A percentile compares a stretch with the other conserved stretches of the same genome.
Evolutionary conservation across 139 green algal species (phyloP).

Genomic region (Coccomyxa sp.): DNA sequence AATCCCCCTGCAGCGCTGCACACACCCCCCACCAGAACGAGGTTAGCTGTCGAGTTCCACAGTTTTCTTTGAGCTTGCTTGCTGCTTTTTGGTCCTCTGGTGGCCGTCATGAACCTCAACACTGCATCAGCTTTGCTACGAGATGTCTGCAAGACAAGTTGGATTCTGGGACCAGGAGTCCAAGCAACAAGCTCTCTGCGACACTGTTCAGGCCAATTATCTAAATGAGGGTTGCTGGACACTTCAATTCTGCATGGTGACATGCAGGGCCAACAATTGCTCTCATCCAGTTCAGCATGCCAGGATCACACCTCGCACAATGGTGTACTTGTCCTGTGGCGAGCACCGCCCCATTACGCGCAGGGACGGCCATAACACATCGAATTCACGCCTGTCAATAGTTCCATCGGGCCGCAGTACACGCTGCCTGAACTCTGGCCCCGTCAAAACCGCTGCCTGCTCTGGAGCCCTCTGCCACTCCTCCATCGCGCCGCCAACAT

Average conservation of each 20-base stretch:
- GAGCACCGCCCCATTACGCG: slow-evolving; percentile 86
- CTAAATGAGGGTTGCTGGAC: too few relatives aligned
- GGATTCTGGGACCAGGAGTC: too few relatives aligned
- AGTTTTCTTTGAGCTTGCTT: not conserved
- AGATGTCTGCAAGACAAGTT: not conserved
- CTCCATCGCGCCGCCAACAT: too few relatives aligned
- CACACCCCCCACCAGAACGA: not conserved
- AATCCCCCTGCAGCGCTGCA: slow-evolving; percentile 21
- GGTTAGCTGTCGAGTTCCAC: not conserved
- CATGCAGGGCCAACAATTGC: too few relatives aligned
- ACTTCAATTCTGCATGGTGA: too few relatives aligned
- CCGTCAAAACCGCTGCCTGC: slow-evolving; percentile 52
- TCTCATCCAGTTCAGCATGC: too few relatives aligned
- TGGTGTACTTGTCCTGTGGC: slow-evolving; percentile 85
- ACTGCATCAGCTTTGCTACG: not conserved
- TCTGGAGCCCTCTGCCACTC: not conserved
- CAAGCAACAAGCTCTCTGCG: too few relatives aligned
- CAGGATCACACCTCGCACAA: slow-evolving; percentile 52
- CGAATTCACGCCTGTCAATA: slow-evolving; percentile 52
- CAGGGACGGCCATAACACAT: slow-evolving; percentile 63
- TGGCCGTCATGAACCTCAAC: too few relatives aligned
- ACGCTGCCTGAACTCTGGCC: slow-evolving; percentile 46
- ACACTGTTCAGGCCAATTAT: too few relatives aligned
- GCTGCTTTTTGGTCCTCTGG: too few relatives aligned
- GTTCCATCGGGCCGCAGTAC: slow-evolving; percentile 55